Evolutionary conservation across 805 yeast genomes (phyloP), one percentile per base, ranked within the genome.

Genomic region (Sungouiella thailandica): DNA sequence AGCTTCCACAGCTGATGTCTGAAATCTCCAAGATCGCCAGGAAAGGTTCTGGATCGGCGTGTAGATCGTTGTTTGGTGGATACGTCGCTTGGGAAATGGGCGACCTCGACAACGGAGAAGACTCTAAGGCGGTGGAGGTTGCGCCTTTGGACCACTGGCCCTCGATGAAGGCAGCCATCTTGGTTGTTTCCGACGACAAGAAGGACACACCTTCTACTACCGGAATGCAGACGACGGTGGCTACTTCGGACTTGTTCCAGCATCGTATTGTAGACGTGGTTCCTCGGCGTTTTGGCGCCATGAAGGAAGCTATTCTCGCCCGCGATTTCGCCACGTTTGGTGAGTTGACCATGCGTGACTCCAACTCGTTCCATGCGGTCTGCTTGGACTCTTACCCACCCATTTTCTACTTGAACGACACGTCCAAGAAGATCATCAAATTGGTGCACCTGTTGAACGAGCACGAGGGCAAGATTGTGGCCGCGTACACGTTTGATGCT

Each of bases 51-150:
- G 99, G 98, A 2, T 87, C 96, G 10, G 98, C 98, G 5, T 93
- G 99, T 65, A 76, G 99, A 60, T 93, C 97, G 7, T 68, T 93
- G 42, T 87, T 86, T 61, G 97, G 98, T 30, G 99, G 99, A 6
- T 93, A 79, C 55, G 99, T 93, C 9, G 97, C 97, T 3, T 93
- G 99, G 99, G 96, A 93, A 60, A 88, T 89, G 97, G 99, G 99
- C 37, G 45, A 49, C 3, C 43, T 53, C 38, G 62, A 44, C 0
- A 82, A 88, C 53, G 98, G 98, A n/a, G 70, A 76, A 28, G 98
- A 93, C 63, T 89, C 97, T 10, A 81, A 78, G 49, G 99, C 99
- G 3, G 95, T 88, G 18, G 87, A 89, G 64, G 76, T 93, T 25
- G 95, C 96, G 3, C 83, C 95, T 7, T 54, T 71, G 47, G 68